Base-by-base conservation (phyloP, 768 basidiomycete genomes). In the Rhizopogon vinicolor region DNA sequence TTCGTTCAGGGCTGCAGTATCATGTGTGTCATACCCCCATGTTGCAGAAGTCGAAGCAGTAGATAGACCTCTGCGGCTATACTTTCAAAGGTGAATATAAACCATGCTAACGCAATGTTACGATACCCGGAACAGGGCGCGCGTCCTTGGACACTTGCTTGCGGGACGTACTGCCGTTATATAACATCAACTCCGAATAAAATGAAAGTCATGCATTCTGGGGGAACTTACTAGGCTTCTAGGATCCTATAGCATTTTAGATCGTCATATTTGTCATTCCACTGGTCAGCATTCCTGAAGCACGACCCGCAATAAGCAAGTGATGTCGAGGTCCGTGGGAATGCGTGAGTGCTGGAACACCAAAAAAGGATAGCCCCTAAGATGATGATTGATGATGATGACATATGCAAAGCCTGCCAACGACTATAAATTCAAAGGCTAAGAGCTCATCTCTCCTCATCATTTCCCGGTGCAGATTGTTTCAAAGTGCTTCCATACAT, bases 341-440 rank as follows among this genome's bases (percentile, higher is more conserved):
- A 43, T 42, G 60, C 68, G 66, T 68, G 66, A n/a, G 68, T 58
- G 41, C 14, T 2, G 0, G 7, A 53, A 39, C 50, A 53, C 68
- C 54, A 5, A 8, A n/a, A 68, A 63, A 61, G 67, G 68, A 58
- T 66, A 44, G 5, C 49, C 58, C 51, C 51, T 54, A 6, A 14
- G 9, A 29, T 12, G 5, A 13, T 12, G 13, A 37, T 37, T 37
- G 31, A 33, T 37, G 13, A 37, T 37, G 35, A 13, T 37, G 10
- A 37, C 35, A 37, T 25, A 13, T 37, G 10, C 10, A 37, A 13
- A 13, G 13, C 35, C 7, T 50, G 41, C n/a, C n/a, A 19, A 28
- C 41, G 46, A 44, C 31, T 67, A 69, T 67, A 67, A 63, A 63
- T 53, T 2, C 18, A 6, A 16, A 35, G 35, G 19, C 8, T 25